Conservation (phyloP, 306 rosid genomes). For the Ochetophila trinervis region DNA sequence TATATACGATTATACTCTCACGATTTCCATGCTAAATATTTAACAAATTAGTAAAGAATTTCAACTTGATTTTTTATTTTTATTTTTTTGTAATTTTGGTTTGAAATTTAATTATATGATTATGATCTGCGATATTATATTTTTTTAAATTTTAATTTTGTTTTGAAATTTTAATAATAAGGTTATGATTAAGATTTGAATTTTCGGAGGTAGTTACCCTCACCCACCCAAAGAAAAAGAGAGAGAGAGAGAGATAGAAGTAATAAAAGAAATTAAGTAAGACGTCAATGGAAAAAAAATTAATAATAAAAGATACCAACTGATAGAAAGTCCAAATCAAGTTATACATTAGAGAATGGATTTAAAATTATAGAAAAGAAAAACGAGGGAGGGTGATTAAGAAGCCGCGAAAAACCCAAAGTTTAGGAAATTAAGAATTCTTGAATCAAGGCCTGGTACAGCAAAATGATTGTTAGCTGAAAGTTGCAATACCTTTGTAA, state of each 20-base stretch:
- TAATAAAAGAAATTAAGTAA: constrained; percentile 11
- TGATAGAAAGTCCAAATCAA: constrained; percentile 28
- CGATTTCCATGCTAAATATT: no score
- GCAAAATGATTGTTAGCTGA: constrained; percentile 23
- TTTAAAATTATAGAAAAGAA: constrained; percentile 16
- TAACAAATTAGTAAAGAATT: no score
- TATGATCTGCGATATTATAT: no score
- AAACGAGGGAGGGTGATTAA: constrained; percentile 12
- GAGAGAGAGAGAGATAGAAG: not conserved
- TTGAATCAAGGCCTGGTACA: constrained; percentile 26
- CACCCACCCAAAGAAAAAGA: not conserved
- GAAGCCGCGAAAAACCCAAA: constrained; percentile 15
- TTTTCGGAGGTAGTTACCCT: not conserved
- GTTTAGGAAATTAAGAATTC: constrained; percentile 23
- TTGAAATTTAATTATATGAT: no score
- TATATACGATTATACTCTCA: no score
- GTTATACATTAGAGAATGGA: constrained; percentile 11
- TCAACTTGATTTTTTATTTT: no score
- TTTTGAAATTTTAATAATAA: no score
- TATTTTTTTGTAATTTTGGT: no score
- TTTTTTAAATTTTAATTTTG: not conserved
- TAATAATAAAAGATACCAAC: constrained; percentile 23
- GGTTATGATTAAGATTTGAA: no score
- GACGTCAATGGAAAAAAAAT: constrained; percentile 11
- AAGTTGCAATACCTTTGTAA: constrained; percentile 19